These are phyloP conservation scores for Sanghuangporus weigelae DNA, from an alignment of 1,284 basidiomycete species.

Conservation along the genomic window DNA sequence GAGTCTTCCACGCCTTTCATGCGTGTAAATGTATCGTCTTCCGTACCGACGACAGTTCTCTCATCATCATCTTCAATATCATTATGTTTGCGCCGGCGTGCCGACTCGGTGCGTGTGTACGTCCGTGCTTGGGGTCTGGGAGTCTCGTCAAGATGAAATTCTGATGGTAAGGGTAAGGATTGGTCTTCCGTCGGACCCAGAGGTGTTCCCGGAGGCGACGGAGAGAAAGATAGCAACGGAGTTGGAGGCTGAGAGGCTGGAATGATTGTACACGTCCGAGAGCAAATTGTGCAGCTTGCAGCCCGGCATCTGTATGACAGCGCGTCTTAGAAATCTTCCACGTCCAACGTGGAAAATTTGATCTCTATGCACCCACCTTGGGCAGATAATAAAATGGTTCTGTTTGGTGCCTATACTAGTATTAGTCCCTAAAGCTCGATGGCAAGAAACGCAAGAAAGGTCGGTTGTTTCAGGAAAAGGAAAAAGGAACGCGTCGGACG, in stretches of 20 bases:
- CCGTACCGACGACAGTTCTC: conserved; percentile 5
- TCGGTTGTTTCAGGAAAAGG: not conserved
- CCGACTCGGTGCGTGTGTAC: not conserved
- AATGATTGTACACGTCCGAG: conserved; percentile 27
- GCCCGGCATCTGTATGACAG: conserved; percentile 25
- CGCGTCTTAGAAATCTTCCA: not conserved
- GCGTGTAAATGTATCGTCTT: conserved; percentile 1
- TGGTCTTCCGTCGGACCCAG: conserved; percentile 15
- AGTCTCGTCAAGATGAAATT: conserved; percentile 11
- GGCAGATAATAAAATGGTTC: conserved; percentile 12
- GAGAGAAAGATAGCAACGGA: conserved; percentile 23
- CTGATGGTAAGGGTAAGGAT: conserved; percentile 19
- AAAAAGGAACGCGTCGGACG: not conserved
- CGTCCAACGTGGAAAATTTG: not conserved
- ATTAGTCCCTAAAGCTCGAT: conserved; percentile 7
- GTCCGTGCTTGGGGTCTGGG: not conserved
- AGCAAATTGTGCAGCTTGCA: conserved; percentile 29
- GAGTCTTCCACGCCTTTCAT: conserved; percentile 11
- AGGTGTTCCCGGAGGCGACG: conserved; percentile 22
- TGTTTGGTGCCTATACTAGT: not conserved
- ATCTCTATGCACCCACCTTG: conserved; percentile 9
- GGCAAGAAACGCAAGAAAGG: conserved; percentile 14
- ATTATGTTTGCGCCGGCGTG: conserved; percentile 16
- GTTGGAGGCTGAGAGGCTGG: conserved; percentile 25
- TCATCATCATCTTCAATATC: conserved; percentile 18